phyloP scores from a whole-genome alignment of 106 monocot genomes.

The Acorus gramineus region DNA sequence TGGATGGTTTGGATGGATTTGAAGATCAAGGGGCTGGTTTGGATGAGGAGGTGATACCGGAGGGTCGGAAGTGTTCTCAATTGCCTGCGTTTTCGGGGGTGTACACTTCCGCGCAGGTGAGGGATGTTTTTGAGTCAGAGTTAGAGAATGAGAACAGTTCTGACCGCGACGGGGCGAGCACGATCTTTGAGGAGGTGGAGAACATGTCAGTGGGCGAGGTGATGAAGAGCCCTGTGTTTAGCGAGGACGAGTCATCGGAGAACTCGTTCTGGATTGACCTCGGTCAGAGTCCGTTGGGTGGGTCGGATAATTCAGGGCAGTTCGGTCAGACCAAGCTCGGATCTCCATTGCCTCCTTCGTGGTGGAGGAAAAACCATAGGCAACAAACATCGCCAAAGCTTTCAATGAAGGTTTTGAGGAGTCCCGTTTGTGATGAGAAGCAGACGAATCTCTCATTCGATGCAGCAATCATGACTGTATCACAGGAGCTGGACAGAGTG shows the following conservation, averaged over 20 bases:
- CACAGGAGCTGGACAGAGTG: conserved; percentile 44
- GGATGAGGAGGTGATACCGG: conserved; percentile 30
- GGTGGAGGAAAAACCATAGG: conserved; percentile 65
- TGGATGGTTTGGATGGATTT: conserved; percentile 56
- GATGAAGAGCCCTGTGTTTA: conserved; percentile 87
- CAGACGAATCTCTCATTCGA: conserved; percentile 67
- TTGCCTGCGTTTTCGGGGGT: conserved; percentile 94
- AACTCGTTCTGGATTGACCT: conserved; percentile 92
- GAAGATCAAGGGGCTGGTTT: conserved; percentile 40
- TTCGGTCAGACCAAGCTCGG: conserved; percentile 45
- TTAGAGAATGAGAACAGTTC: conserved; percentile 86
- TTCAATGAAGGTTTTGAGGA: conserved; percentile 30
- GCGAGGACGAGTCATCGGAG: conserved; percentile 85
- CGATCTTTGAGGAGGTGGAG: conserved; percentile 80
- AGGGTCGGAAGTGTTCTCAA: conserved; percentile 30
- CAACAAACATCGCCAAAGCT: conserved; percentile 35
- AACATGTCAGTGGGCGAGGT: conserved; percentile 80
- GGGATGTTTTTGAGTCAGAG: conserved; percentile 74
- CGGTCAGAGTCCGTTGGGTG: conserved; percentile 69
- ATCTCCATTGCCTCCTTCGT: conserved; percentile 75
- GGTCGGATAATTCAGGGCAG: conserved; percentile 49
- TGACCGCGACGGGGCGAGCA: conserved; percentile 79
- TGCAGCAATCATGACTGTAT: conserved; percentile 81
- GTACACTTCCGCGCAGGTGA: conserved; percentile 74
- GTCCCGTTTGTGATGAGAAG: conserved; percentile 50